Evolutionary conservation across 83 land plant species (phyloP).

Genomic region (Picea abies): DNA sequence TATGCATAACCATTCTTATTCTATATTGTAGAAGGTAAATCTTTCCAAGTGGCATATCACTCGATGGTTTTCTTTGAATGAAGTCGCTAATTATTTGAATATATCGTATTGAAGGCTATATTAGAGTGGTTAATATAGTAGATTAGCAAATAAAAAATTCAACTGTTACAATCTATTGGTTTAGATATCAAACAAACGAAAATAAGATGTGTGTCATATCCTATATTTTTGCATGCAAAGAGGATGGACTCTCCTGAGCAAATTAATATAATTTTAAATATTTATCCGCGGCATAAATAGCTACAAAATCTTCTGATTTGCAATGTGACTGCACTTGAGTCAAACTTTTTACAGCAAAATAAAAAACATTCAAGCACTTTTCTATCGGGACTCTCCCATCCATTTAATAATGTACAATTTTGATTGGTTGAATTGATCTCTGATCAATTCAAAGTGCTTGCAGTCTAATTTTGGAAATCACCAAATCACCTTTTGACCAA

Average conservation of each 20-base stretch:
- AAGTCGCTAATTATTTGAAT: too few relatives aligned
- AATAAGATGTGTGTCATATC: not conserved
- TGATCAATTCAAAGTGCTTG: not conserved
- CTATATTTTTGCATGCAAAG: not conserved
- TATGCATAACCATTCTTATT: too few relatives aligned
- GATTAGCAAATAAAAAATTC: too few relatives aligned
- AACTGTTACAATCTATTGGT: too few relatives aligned
- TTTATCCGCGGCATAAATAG: not conserved
- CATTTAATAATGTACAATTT: not conserved
- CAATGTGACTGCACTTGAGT: not conserved
- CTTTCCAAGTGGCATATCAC: too few relatives aligned
- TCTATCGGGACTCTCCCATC: not conserved
- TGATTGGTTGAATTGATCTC: not conserved
- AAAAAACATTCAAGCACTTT: not conserved
- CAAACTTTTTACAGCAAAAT: not conserved
- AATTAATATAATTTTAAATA: too few relatives aligned
- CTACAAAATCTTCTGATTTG: not conserved
- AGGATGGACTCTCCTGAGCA: too few relatives aligned
- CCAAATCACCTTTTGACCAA: not conserved
- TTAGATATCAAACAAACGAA: not conserved
- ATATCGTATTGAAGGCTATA: too few relatives aligned
- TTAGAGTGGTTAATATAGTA: too few relatives aligned
- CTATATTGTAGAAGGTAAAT: too few relatives aligned
- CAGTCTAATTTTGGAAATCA: not conserved
- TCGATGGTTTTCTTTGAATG: too few relatives aligned